A percentile compares a stretch with the other conserved stretches of the same genome.
Conservation (phyloP, 2,329 filamentous ascomycete species). For the Talaromyces sp. region DNA sequence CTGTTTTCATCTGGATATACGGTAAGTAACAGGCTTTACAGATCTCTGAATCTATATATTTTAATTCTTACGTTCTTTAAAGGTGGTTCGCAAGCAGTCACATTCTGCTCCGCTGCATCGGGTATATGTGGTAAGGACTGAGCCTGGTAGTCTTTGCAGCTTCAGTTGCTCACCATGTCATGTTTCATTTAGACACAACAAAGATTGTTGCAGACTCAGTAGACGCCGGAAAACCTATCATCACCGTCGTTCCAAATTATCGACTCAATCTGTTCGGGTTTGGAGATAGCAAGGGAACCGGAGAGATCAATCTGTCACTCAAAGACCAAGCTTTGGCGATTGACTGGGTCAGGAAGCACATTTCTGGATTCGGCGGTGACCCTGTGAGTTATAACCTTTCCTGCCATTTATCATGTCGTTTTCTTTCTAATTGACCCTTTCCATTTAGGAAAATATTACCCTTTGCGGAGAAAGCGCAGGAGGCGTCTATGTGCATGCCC, state of each 20-base stretch:
- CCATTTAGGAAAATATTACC: slow-evolving; percentile 34
- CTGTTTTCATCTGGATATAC: slow-evolving; percentile 46
- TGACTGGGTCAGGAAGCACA: slow-evolving; percentile 37
- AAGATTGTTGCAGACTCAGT: slow-evolving; percentile 35
- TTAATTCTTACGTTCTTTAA: background rate
- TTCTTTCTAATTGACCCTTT: background rate
- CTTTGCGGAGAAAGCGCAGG: slow-evolving; percentile 46
- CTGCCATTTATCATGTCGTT: background rate
- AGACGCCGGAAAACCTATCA: slow-evolving; percentile 29
- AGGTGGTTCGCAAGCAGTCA: slow-evolving; percentile 43
- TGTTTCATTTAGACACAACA: slow-evolving; percentile 25
- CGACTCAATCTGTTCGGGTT: slow-evolving; percentile 45
- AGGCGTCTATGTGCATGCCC: slow-evolving; percentile 43
- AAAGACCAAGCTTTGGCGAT: slow-evolving; percentile 33
- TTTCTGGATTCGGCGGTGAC: slow-evolving; percentile 37
- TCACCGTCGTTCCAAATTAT: slow-evolving; percentile 43
- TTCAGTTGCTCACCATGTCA: background rate
- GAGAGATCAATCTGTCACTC: slow-evolving; percentile 37
- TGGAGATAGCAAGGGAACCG: slow-evolving; percentile 30
- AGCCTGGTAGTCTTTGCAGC: background rate
- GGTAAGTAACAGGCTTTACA: slow-evolving; percentile 20
- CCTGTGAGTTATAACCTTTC: slow-evolving; percentile 19
- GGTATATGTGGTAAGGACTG: slow-evolving; percentile 36
- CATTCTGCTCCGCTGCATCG: slow-evolving; percentile 40
- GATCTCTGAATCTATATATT: background rate